Evolutionary conservation across 129 eudicot genomes (phyloP), one percentile per base, ranked within the genome.

Genomic region (Tagetes erecta): DNA sequence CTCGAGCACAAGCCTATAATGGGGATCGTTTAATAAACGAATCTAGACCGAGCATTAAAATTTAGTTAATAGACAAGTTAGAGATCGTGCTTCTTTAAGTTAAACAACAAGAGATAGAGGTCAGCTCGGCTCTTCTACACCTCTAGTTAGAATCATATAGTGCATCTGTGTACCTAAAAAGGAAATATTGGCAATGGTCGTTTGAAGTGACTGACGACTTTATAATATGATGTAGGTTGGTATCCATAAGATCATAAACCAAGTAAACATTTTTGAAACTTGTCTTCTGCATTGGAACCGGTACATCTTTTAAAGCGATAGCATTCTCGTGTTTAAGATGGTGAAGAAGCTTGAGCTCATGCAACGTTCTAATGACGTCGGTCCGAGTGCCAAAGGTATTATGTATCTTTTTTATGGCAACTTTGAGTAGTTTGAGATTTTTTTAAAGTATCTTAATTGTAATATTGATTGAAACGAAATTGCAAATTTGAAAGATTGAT

Each of bases 221-320:
- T 64, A 89, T 79, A 78, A 89, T 86, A 66, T 86, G 88, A 74
- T 87, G 88, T 77, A 87, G 80, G 79, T 86, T 86, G 0, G 84
- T 83, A 58, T 86, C 91, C 91, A n/a, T n/a, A n/a, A n/a, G n/a
- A n/a, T n/a, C n/a, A n/a, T n/a, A n/a, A 89, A 86, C 96, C 73
- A 86, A 60, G 76, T 89, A 89, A n/a, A 86, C 89, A 71, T 89
- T 89, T 76, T 86, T 85, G 76, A 86, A 89, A 65, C 85, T 82
- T 73, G 83, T 79, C 68, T 65, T 82, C 5, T 83, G 83, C 50
- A 57, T 67, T 3, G 92, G 89, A 52, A 84, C 80, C 96, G 86
- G 86, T 14, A 84, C 89, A 66, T 89, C 96, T 74, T 80, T 89
- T 31, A 89, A 80, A 47, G 78, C 82, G 51, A 89, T 84, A 45